These are phyloP conservation scores for Myriosclerotinia scirpicola DNA, from an alignment of 2,329 filamentous ascomycete genomes.

Conservation along the genomic window DNA sequence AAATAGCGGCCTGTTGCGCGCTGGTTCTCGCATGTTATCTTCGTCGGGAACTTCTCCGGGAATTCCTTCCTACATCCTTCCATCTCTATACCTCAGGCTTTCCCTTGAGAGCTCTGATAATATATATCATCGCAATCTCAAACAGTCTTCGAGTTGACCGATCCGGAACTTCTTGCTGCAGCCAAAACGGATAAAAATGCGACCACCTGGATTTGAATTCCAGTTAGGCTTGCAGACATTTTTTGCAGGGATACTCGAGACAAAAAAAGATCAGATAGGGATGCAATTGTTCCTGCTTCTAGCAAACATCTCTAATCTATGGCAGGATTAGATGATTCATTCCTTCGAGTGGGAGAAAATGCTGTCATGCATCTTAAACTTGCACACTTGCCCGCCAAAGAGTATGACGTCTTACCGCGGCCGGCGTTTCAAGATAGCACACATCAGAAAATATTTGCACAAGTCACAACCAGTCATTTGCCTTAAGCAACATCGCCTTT, in stretches of 20 bases:
- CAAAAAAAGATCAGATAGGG: not conserved
- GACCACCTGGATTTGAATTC: not conserved
- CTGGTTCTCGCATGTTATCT: not conserved
- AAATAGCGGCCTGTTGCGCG: not conserved
- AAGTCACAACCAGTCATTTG: not conserved
- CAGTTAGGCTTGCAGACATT: not conserved
- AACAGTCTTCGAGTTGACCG: not conserved
- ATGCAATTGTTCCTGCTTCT: not conserved
- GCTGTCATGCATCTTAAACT: conserved; percentile 44
- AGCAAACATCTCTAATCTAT: not conserved
- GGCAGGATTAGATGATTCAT: conserved; percentile 38
- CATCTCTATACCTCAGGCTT: not conserved
- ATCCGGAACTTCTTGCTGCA: not conserved
- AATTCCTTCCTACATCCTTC: not conserved
- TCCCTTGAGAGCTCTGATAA: not conserved
- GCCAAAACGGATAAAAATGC: not conserved
- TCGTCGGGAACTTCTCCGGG: not conserved
- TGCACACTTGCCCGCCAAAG: conserved; percentile 41
- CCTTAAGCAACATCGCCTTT: not conserved
- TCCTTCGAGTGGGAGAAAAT: conserved; percentile 43
- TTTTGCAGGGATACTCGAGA: not conserved
- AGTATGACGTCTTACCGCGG: conserved; percentile 43
- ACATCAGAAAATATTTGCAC: conserved; percentile 45
- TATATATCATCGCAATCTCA: not conserved
- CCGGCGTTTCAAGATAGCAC: conserved; percentile 42